Evolutionary conservation across 2,329 filamentous ascomycete species (phyloP).

Genomic region (Sarocladium brachiariae): DNA sequence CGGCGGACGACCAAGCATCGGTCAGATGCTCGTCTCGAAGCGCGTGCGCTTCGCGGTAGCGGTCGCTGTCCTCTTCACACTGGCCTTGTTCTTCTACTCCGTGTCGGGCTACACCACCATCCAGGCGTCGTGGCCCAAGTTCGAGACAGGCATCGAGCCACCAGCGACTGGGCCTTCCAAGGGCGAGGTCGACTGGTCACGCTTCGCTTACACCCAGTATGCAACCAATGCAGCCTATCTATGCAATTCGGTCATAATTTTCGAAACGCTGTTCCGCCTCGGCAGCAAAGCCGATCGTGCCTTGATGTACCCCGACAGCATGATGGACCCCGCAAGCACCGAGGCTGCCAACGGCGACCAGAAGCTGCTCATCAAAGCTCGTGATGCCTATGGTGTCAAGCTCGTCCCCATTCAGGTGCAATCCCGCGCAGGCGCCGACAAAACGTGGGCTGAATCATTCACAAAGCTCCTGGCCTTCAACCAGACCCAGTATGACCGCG

Average conservation of each 20-base stretch:
- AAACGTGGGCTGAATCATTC: constrained; percentile 56
- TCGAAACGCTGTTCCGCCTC: constrained; percentile 31
- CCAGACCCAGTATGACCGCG: constrained; percentile 50
- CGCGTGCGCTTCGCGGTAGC: no score
- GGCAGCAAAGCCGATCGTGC: constrained; percentile 33
- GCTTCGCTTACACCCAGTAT: constrained; percentile 38
- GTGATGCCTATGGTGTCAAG: constrained; percentile 33
- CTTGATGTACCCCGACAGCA: constrained; percentile 33
- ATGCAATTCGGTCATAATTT: constrained; percentile 40
- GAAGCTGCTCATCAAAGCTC: constrained; percentile 29
- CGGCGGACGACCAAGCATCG: no score
- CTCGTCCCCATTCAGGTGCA: constrained; percentile 28
- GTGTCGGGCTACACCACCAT: no score
- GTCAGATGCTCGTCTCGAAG: no score
- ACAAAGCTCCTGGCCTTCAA: constrained; percentile 64
- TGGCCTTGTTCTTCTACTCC: no score
- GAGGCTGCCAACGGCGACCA: constrained; percentile 19
- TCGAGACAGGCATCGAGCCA: no score
- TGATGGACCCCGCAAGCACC: constrained; percentile 22
- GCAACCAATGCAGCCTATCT: constrained; percentile 34
- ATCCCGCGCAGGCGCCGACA: constrained; percentile 12
- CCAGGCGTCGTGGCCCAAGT: no score
- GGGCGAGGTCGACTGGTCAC: constrained; percentile 36
- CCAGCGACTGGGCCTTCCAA: no score
- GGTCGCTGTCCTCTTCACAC: no score